These are phyloP conservation scores for Tagetes patula DNA, from an alignment of 129 eudicot genomes.

Conservation along the genomic window DNA sequence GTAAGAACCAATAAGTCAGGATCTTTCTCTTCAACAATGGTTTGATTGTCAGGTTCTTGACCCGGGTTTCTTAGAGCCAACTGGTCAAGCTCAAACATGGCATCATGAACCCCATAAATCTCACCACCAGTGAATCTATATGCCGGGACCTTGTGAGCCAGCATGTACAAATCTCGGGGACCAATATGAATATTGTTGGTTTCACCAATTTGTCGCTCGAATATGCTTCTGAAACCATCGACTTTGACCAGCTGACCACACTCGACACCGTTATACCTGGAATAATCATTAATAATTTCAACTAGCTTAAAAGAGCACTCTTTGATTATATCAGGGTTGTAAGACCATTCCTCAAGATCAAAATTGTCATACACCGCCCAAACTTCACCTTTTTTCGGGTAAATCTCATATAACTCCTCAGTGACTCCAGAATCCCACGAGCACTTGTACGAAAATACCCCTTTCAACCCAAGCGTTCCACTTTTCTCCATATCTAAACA, in stretches of 20 bases:
- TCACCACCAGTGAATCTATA: slow-evolving; percentile 50
- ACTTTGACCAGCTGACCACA: slow-evolving; percentile 47
- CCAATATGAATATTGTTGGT: slow-evolving; percentile 32
- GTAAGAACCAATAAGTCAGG: slow-evolving; percentile 20
- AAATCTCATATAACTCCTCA: slow-evolving; percentile 50
- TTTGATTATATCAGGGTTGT: slow-evolving; percentile 43
- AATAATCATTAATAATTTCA: slow-evolving; percentile 47
- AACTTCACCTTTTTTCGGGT: slow-evolving; percentile 58
- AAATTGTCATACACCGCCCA: slow-evolving; percentile 71
- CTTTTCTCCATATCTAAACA: slow-evolving; percentile 40
- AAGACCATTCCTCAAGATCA: slow-evolving; percentile 62
- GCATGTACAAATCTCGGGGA: slow-evolving; percentile 46
- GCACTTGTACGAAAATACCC: slow-evolving; percentile 50
- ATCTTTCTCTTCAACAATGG: slow-evolving; percentile 23
- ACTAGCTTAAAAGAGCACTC: slow-evolving; percentile 43
- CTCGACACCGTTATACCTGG: slow-evolving; percentile 41
- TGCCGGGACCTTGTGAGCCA: slow-evolving; percentile 56
- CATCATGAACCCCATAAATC: slow-evolving; percentile 40
- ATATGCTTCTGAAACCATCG: slow-evolving; percentile 47
- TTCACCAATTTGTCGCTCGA: slow-evolving; percentile 39
- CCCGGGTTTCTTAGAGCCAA: slow-evolving; percentile 34
- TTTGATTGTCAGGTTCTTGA: slow-evolving; percentile 24
- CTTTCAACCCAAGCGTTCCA: slow-evolving; percentile 31
- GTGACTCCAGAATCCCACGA: slow-evolving; percentile 44
- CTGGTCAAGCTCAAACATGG: slow-evolving; percentile 60